These are phyloP conservation scores for Botrytis byssoidea DNA, from an alignment of 2,329 filamentous ascomycete genomes.

Conservation along the genomic window DNA sequence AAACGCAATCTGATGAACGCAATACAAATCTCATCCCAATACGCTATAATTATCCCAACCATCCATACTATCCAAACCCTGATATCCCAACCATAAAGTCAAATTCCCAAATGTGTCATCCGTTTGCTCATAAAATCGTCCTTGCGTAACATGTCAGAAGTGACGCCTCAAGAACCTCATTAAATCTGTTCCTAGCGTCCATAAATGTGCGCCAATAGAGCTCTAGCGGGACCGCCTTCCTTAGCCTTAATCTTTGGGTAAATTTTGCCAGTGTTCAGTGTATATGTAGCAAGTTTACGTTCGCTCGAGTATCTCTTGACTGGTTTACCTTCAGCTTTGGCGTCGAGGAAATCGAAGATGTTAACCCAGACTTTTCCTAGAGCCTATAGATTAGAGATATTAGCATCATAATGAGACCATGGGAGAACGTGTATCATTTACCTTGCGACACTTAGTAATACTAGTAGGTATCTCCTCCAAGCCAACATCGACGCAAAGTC, in stretches of 20 bases:
- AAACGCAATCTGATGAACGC: neutral
- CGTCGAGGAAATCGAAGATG: slow-evolving; percentile 48
- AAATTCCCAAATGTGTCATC: neutral
- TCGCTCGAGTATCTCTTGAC: slow-evolving; percentile 40
- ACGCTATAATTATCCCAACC: neutral
- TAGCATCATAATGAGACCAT: neutral
- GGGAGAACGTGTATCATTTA: slow-evolving; percentile 30
- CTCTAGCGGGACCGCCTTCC: slow-evolving; percentile 43
- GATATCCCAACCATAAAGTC: neutral
- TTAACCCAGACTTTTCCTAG: slow-evolving; percentile 48
- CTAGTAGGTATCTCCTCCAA: slow-evolving; percentile 42
- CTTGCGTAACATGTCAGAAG: neutral
- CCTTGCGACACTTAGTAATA: slow-evolving; percentile 48
- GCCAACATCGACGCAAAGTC: slow-evolving; percentile 47
- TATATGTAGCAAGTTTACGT: slow-evolving; percentile 42
- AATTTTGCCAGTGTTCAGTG: slow-evolving; percentile 39
- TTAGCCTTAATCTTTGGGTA: slow-evolving; percentile 49
- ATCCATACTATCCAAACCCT: neutral
- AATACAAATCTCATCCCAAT: neutral
- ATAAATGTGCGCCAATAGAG: slow-evolving; percentile 42
- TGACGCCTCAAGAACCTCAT: neutral
- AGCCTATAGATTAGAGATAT: slow-evolving; percentile 39
- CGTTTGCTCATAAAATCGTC: neutral
- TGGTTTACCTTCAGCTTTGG: slow-evolving; percentile 32
- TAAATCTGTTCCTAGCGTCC: slow-evolving; percentile 8